Evolutionary conservation across 116 monocot genomes (phyloP).

Genomic region (Trichopus zeylanicus): DNA sequence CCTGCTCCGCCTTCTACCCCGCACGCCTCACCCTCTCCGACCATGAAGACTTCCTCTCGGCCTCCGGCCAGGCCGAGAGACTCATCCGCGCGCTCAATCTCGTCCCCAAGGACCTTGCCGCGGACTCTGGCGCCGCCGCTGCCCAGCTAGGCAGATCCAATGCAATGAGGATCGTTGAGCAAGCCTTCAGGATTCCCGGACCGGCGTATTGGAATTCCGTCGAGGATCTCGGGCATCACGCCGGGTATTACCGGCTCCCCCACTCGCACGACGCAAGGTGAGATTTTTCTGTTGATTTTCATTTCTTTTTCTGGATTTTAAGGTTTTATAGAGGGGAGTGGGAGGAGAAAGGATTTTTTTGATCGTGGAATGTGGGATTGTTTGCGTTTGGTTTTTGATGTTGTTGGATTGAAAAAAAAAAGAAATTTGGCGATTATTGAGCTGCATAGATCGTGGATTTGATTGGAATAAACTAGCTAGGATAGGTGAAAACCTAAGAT

Average conservation of each 20-base stretch:
- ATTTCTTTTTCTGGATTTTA: not conserved
- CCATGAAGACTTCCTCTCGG: conserved; percentile 23
- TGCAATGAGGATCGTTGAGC: conserved; percentile 47
- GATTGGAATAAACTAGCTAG: no score
- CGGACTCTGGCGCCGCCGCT: not conserved
- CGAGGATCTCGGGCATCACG: conserved; percentile 72
- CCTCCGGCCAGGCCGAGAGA: conserved; percentile 40
- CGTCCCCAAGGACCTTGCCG: conserved; percentile 41
- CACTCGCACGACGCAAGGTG: conserved; percentile 68
- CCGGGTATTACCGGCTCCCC: conserved; percentile 70
- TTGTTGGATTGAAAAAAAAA: not conserved
- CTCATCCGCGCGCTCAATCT: conserved; percentile 80
- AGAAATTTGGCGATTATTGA: no score
- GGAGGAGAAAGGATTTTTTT: no score
- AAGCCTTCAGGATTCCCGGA: conserved; percentile 25
- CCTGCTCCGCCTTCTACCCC: not conserved
- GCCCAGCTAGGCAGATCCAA: conserved; percentile 1
- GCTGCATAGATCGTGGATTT: not conserved
- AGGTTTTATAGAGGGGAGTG: not conserved
- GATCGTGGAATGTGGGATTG: not conserved
- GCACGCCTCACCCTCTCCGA: conserved; percentile 22
- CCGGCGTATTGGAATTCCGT: conserved; percentile 19
- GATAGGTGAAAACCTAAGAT: no score
- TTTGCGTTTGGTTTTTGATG: not conserved
- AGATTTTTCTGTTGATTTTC: not conserved